A percentile compares a stretch with the other conserved stretches of the same genome.
Conservation (phyloP, 768 basidiomycete species). For the Pholiota microspora region DNA sequence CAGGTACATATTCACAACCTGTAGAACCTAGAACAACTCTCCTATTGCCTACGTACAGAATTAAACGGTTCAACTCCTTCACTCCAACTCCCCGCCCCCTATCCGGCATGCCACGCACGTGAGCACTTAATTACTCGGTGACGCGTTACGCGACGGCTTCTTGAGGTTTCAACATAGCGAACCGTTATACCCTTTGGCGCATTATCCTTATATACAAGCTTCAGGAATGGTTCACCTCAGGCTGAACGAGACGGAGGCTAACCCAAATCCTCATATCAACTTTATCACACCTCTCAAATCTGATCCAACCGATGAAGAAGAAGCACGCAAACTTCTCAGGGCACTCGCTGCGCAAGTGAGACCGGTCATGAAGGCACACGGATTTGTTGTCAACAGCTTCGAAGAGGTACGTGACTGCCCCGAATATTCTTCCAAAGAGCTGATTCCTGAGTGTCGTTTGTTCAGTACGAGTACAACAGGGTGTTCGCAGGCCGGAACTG, state of each 20-base stretch:
- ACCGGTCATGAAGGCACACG: slow-evolving; percentile 80
- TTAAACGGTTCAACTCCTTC: no score
- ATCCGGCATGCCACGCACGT: neutral
- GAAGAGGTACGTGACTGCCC: slow-evolving; percentile 61
- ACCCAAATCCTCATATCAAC: slow-evolving; percentile 76
- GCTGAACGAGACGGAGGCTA: slow-evolving; percentile 64
- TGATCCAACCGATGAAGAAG: slow-evolving; percentile 48
- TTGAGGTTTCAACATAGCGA: no score
- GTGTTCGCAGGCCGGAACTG: slow-evolving; percentile 86
- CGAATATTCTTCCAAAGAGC: neutral
- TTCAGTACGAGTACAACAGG: slow-evolving; percentile 71
- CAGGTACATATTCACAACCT: neutral
- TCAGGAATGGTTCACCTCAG: slow-evolving; percentile 67
- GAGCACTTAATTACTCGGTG: neutral
- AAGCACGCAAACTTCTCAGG: slow-evolving; percentile 68
- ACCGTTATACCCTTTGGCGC: neutral
- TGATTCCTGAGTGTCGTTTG: neutral
- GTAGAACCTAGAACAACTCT: neutral
- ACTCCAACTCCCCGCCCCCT: neutral
- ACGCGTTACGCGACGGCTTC: neutral
- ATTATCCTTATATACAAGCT: neutral
- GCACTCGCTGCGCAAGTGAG: slow-evolving; percentile 82
- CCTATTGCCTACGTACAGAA: no score
- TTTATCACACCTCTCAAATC: slow-evolving; percentile 63
- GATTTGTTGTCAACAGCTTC: slow-evolving; percentile 72